Conservation (phyloP, 2,329 filamentous ascomycete species). For the Aureobasidium sp. region DNA sequence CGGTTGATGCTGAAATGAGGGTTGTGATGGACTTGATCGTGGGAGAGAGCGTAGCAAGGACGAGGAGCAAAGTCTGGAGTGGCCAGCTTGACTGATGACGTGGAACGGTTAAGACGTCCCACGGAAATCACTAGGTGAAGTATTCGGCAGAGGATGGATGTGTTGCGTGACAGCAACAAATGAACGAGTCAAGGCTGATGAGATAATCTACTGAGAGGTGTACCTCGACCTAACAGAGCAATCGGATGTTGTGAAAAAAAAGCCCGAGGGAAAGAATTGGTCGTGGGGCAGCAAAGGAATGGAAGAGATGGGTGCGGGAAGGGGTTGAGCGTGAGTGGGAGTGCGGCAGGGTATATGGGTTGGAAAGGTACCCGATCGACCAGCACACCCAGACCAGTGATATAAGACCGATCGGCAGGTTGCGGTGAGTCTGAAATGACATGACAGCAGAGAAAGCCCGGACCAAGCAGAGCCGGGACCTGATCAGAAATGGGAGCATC, state of each 20-base stretch:
- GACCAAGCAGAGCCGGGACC: constrained; percentile 9
- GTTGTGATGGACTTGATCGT: constrained; percentile 16
- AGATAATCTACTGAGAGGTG: not conserved
- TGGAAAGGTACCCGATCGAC: constrained; percentile 12
- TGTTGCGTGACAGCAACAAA: not conserved
- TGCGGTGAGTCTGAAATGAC: constrained; percentile 18
- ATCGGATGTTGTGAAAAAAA: not conserved
- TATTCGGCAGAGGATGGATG: not conserved
- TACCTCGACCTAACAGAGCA: not conserved
- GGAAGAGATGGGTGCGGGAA: constrained; percentile 5
- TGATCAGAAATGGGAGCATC: constrained; percentile 14
- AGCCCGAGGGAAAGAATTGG: not conserved
- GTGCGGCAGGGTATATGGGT: constrained; percentile 10
- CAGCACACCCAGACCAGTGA: constrained; percentile 16
- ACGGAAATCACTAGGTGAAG: not conserved
- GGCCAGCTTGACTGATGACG: constrained; percentile 20
- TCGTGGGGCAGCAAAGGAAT: constrained; percentile 3
- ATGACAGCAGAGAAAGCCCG: constrained; percentile 18
- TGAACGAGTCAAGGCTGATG: not conserved
- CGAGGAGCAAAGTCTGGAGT: constrained; percentile 19
- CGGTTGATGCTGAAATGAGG: constrained; percentile 3
- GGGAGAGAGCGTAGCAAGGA: constrained; percentile 17
- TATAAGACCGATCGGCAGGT: constrained; percentile 18
- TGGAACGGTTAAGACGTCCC: constrained; percentile 16
- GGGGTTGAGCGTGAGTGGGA: constrained; percentile 1